Evolutionary conservation across 2,329 filamentous ascomycete species (phyloP).

Genomic region (Byssothecium circinans): DNA sequence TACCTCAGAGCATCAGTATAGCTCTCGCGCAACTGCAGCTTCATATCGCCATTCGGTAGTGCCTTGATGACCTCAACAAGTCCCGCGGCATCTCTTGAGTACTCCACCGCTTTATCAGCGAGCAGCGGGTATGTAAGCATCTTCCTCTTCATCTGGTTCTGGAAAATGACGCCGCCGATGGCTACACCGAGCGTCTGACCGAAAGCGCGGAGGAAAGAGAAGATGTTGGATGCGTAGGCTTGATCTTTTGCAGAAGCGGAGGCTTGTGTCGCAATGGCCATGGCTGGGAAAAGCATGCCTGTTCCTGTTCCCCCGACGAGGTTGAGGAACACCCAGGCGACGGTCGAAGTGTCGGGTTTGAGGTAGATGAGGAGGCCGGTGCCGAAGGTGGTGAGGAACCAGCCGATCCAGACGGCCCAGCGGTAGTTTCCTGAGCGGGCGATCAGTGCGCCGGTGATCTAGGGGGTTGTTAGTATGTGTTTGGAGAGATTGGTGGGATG

Average conservation of each 20-base stretch:
- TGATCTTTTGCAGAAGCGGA: constrained; percentile 59
- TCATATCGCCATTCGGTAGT: constrained; percentile 54
- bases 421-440: constrained; percentile 62
- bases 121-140: constrained; percentile 54
- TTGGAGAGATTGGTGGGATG: too few relatives aligned
- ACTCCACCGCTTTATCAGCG: constrained; percentile 51
- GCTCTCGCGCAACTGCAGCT: constrained; percentile 45
- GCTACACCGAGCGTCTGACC: constrained; percentile 69
- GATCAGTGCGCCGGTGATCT: constrained; percentile 56
- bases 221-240: constrained; percentile 64
- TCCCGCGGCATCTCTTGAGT: constrained; percentile 60
- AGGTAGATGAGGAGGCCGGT: constrained; percentile 59
- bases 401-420: constrained; percentile 63
- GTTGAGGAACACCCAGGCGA: constrained; percentile 63
- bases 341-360: constrained; percentile 53
- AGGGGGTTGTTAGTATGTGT: not conserved
- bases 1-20: constrained; percentile 59
- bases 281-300: constrained; percentile 66
- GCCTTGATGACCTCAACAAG: constrained; percentile 61
- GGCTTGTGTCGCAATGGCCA: constrained; percentile 66
- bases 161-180: constrained; percentile 68
- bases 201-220: constrained; percentile 66
- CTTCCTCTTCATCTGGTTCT: constrained; percentile 62
- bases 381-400: constrained; percentile 61
- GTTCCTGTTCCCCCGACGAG: constrained; percentile 62